Base-by-base conservation (phyloP, 2,329 filamentous ascomycete species). In the Nakataea oryzae region DNA sequence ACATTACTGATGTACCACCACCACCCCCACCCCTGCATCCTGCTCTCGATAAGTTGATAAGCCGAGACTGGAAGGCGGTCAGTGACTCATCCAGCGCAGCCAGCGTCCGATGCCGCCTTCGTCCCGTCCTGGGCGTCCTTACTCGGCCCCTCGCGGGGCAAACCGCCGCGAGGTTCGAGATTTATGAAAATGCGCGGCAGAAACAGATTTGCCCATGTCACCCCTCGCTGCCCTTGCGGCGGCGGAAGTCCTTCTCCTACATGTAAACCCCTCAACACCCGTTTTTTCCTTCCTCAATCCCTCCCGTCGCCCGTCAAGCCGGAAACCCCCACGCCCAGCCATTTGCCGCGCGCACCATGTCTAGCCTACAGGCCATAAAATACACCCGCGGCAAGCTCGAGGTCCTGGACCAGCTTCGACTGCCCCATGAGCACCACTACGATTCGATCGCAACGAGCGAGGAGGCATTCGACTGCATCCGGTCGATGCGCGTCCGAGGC, bases 381-480 rank as follows among this genome's bases (percentile, higher is more conserved):
- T 95, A 93, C 74, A 78, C 80, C 62, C 82, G 86, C 60, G 89
- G 89, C 67, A 82, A 82, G 72, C 80, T 95, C 63, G 81, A 90
- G 67, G 90, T 95, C 66, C 83, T 95, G 62, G 89, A 95, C 74
- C 90, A 95, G 76, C 85, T 95, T n/a, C 85, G 86, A 65, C 81
- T 95, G 27, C 90, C 90, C 17, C 90, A 95, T 70, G 85, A 89
- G 68, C 87, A 90, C 70, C 84, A 90, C 73, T 95, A 93, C 73
- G 89, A 93, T 69, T 73, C 82, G 65, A 84, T 93, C 61, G 81
- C 81, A 32, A 89, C 84, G 13, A 84, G 86, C 65, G 83, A 87
- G 68, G 88, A 91, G 74, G 90, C 89, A 50, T 95, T 91, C 76
- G 87, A 91, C 72, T 90, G 88, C 69, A 95, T 95, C 76, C 86